Percentiles rank a stretch among this genome's conserved stretches.
Conservation (phyloP, 305 asterid species). For the Solanum hybrid region DNA sequence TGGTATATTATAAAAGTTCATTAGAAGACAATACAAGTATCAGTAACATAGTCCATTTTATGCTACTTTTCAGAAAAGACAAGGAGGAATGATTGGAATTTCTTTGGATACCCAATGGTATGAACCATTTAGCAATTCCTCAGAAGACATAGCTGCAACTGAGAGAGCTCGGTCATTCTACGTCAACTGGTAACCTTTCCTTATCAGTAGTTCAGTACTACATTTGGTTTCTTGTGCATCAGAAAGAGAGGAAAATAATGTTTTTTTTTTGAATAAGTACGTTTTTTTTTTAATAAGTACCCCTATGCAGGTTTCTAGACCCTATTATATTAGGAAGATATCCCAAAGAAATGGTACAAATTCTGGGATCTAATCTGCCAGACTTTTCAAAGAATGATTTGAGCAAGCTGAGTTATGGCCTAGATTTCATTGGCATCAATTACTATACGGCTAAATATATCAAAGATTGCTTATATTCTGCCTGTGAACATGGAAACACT, state of each 20-base stretch:
- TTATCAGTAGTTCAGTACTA: not conserved
- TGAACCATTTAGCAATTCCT: constrained; percentile 45
- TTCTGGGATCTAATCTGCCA: constrained; percentile 33
- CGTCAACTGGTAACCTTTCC: constrained; percentile 32
- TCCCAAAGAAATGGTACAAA: constrained; percentile 41
- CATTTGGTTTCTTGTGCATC: not conserved
- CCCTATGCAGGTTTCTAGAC: constrained; percentile 38
- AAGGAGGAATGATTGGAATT: constrained; percentile 48
- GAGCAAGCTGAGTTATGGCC: constrained; percentile 11
- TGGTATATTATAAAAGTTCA: not conserved
- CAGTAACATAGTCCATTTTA: not conserved
- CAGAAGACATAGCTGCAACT: constrained; percentile 49
- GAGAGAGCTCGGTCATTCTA: constrained; percentile 53
- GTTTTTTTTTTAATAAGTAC: not conserved
- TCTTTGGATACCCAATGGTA: constrained; percentile 44
- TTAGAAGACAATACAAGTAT: not conserved
- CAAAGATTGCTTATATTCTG: constrained; percentile 44
- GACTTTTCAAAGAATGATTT: constrained; percentile 25
- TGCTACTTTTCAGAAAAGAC: constrained; percentile 16
- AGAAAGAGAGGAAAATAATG: not conserved
- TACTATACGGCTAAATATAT: constrained; percentile 47
- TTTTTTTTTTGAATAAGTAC: not conserved
- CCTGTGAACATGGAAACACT: constrained; percentile 32
- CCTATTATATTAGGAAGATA: constrained; percentile 44
- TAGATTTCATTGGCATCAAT: constrained; percentile 58